These are phyloP conservation scores for Conringia planisiliqua DNA, from an alignment of 345 rosid genomes.

Conservation along the genomic window DNA sequence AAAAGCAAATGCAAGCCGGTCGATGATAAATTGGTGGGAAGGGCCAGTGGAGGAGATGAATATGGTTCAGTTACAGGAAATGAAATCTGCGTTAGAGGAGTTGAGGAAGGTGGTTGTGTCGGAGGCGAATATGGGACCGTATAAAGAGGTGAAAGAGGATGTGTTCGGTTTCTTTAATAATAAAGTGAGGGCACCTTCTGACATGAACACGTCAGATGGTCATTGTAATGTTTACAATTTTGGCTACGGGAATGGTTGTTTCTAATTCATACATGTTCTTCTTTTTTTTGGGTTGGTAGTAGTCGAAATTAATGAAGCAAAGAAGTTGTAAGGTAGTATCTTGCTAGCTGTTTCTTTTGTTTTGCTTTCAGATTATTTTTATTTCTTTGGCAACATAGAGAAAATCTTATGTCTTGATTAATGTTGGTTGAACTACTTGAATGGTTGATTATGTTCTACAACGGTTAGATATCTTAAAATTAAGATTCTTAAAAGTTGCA, in stretches of 20 bases:
- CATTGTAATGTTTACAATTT: not conserved
- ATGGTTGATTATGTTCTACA: not conserved
- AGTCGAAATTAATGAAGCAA: not conserved
- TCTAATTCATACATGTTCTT: not conserved
- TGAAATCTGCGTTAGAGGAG: not conserved
- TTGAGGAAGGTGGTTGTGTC: not conserved
- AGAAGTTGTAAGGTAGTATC: conserved; percentile 4
- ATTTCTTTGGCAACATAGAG: not conserved
- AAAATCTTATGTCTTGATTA: not conserved
- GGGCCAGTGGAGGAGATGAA: not conserved
- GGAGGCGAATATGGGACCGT: not conserved
- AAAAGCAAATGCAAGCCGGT: not conserved
- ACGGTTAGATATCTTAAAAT: not conserved
- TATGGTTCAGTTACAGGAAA: not conserved
- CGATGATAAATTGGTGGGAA: not conserved
- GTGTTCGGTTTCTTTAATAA: not conserved
- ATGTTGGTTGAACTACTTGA: not conserved
- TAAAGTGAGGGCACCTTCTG: not conserved
- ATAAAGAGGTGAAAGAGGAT: not conserved
- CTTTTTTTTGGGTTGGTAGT: not conserved
- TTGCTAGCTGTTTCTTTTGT: not conserved
- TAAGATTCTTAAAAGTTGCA: too few relatives aligned
- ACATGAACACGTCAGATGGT: conserved; percentile 8
- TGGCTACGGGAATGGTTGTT: conserved; percentile 11
- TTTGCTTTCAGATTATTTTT: not conserved